Evolutionary conservation across 768 basidiomycete species (phyloP).

Genomic region (Chlorophyllum brunneum): DNA sequence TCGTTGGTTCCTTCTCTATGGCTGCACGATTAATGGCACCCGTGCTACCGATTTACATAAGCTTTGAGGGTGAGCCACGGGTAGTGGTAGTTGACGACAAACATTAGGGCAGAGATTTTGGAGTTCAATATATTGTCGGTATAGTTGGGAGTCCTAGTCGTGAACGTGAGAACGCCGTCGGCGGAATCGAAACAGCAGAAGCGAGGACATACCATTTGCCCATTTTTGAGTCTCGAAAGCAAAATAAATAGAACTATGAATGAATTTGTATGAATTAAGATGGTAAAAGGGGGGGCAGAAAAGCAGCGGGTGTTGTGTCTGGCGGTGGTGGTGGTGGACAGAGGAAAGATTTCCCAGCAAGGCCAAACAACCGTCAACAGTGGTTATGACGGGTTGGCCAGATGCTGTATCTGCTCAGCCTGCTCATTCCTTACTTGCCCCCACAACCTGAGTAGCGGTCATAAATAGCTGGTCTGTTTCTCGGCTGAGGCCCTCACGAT

Average conservation of each 20-base stretch:
- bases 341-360: constrained; percentile 21
- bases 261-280: constrained; percentile 14
- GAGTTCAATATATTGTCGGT: constrained; percentile 68
- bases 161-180: constrained; percentile 16
- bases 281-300: constrained; percentile 2
- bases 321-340: constrained; percentile 27
- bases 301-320: background rate
- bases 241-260: constrained; percentile 19
- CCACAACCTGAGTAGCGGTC: background rate
- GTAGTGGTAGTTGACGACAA: constrained; percentile 27
- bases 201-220: constrained; percentile 59
- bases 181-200: constrained; percentile 12
- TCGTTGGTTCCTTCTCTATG: constrained; percentile 65
- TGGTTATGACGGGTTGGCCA: constrained; percentile 18
- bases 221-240: constrained; percentile 39
- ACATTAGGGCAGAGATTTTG: constrained; percentile 80
- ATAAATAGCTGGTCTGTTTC: background rate
- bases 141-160: constrained; percentile 62
- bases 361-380: constrained; percentile 33
- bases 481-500: constrained; percentile 4
- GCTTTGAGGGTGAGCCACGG: background rate
- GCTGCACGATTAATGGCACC: constrained; percentile 69
- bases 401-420: background rate
- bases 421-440: background rate
- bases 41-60: constrained; percentile 36